Evolutionary conservation across 257 asterid species (phyloP), one percentile per base, ranked within the genome.

Genomic region (Nicotiana undulata): DNA sequence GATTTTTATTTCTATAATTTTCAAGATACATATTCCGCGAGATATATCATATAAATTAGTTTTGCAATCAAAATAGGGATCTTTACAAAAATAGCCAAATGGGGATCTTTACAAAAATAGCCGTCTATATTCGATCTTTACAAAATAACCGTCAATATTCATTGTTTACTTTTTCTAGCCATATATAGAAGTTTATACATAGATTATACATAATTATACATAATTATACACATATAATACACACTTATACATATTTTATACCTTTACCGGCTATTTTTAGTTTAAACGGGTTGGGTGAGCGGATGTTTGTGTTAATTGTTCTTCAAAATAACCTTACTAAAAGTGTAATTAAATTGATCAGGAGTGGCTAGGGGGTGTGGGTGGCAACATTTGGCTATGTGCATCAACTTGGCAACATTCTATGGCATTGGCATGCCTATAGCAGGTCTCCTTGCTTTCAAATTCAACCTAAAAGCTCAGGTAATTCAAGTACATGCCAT

Each of bases 311-410:
- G 3, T 40, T 7, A 8, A 6, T 13, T 5, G 3, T 10, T 58
- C 5, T 31, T 12, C 17, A 55, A 31, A 51, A 26, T 55, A 8
- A 9, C 6, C 7, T 55, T 12, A 5, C 18, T 24, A 18, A 24
- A 5, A 34, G 75, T 34, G 20, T 8, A 2, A 40, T 29, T 63
- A 15, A 3, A 13, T 20, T 22, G 16, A 82, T n/a, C 79, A 94
- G 98, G 97, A 81, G 98, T 90, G 56, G 91, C 90, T 0, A 88
- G 98, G 85, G 97, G 97, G 8, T 89, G 95, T 58, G 97, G 97
- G 32, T 89, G 91, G 93, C 97, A 92, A 87, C 91, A 89, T 83
- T 83, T 88, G 74, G 97, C 85, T 1, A 86, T 89, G 85, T 74
- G 80, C 24, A 88, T 91, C 51, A 92, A 90, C 84, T 70, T 93